phyloP scores from a whole-genome alignment of 495 filamentous ascomycete species.

The Neurospora hispaniola region DNA sequence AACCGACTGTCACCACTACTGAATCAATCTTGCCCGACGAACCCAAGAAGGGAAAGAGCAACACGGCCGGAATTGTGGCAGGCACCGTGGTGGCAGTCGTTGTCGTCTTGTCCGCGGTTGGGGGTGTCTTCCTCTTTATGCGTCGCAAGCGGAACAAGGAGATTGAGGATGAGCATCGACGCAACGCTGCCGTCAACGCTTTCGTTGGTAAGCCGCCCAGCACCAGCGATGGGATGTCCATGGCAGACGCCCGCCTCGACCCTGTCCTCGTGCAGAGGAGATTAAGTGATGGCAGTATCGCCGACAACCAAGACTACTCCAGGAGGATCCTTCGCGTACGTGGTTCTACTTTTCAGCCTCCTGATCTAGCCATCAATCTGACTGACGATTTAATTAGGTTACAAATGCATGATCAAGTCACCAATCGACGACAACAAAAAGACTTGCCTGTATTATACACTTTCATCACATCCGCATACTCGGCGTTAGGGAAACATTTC shows the following conservation, averaged over 20 bases:
- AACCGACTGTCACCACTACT: conserved; percentile 8
- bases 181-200: conserved; percentile 57
- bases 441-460: conserved; percentile 36
- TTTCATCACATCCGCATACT: conserved; percentile 37
- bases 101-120: conserved; percentile 51
- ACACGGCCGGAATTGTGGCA: conserved; percentile 64
- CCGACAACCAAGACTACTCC: conserved; percentile 96
- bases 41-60: conserved; percentile 24
- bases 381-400: conserved; percentile 32
- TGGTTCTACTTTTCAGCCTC: background rate
- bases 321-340: conserved; percentile 85
- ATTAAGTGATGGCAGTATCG: conserved; percentile 94
- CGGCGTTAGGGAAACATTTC: conserved; percentile 37
- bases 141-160: conserved; percentile 62
- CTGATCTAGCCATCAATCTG: background rate
- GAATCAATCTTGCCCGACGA: conserved; percentile 22
- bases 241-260: conserved; percentile 78
- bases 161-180: conserved; percentile 69
- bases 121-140: conserved; percentile 63
- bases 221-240: conserved; percentile 47
- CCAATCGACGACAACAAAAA: conserved; percentile 31
- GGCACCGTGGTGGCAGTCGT: conserved; percentile 83
- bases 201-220: conserved; percentile 54
- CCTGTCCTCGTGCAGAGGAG: conserved; percentile 78
- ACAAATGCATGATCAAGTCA: conserved; percentile 42